phyloP scores from a whole-genome alignment of 495 filamentous ascomycete species.

The Xylaria cubensis region DNA sequence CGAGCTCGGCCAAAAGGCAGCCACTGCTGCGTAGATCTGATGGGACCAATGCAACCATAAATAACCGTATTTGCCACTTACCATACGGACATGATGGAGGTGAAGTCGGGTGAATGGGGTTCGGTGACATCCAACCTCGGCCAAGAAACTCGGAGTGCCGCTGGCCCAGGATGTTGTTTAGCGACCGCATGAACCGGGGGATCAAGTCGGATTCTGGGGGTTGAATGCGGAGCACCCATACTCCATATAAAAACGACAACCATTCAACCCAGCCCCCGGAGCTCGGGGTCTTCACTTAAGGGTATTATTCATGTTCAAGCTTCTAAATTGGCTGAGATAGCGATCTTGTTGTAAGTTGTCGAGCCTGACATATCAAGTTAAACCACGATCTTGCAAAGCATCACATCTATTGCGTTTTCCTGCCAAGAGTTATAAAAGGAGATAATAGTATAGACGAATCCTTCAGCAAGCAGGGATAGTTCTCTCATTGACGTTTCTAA shows the following conservation, averaged over 20 bases:
- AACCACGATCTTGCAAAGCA: not conserved
- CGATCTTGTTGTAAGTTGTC: not conserved
- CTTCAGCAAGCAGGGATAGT: not conserved
- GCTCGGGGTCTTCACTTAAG: not conserved
- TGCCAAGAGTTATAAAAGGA: not conserved
- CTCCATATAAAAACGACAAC: not conserved
- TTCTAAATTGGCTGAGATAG: not conserved
- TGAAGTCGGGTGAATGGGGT: conserved; percentile 20
- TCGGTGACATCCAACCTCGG: conserved; percentile 20
- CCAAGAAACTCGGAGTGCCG: not conserved
- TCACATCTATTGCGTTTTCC: not conserved
- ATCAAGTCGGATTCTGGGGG: not conserved
- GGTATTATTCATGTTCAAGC: not conserved
- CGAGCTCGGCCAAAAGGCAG: conserved; percentile 17
- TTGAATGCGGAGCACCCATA: conserved; percentile 12
- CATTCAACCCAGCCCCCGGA: conserved; percentile 8
- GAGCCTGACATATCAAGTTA: not conserved
- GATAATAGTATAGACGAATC: not conserved
- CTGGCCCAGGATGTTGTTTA: not conserved
- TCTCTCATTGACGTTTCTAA: not conserved
- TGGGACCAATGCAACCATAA: not conserved
- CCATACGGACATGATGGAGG: not conserved
- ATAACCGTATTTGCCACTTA: not conserved
- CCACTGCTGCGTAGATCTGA: no score
- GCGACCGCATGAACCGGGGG: conserved; percentile 12